A percentile compares a stretch with the other conserved stretches of the same genome.
These are phyloP conservation scores for Coniosporium tulheliwenetii DNA, from an alignment of 2,329 filamentous ascomycete species.

Conservation along the genomic window DNA sequence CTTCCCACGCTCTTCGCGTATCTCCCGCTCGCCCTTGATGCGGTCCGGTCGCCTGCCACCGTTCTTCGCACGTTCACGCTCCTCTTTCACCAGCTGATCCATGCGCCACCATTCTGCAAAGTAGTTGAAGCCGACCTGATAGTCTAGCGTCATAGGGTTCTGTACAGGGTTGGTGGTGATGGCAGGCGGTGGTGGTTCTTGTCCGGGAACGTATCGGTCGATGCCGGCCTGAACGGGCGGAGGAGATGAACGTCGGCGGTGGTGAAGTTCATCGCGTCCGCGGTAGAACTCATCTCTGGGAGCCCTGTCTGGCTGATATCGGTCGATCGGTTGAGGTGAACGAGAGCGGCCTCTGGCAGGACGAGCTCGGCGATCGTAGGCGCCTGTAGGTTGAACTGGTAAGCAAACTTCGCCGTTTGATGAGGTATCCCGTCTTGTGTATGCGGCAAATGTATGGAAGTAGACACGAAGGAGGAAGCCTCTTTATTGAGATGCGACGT, in stretches of 20 bases:
- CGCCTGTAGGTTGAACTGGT: slow-evolving; percentile 2
- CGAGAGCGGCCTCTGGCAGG: slow-evolving; percentile 42
- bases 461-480: slow-evolving; percentile 29
- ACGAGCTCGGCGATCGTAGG: slow-evolving; percentile 16
- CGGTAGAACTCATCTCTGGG: slow-evolving; percentile 52
- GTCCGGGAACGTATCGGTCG: slow-evolving; percentile 71
- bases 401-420: not conserved
- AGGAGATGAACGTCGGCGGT: slow-evolving; percentile 43
- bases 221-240: slow-evolving; percentile 52
- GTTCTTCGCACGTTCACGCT: slow-evolving; percentile 55
- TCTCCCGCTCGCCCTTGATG: slow-evolving; percentile 47
- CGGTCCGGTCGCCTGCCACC: slow-evolving; percentile 52
- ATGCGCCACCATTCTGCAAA: slow-evolving; percentile 78
- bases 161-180: slow-evolving; percentile 49
- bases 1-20: slow-evolving; percentile 59
- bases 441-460: not conserved
- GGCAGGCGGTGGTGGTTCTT: slow-evolving; percentile 38
- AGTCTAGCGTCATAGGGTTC: slow-evolving; percentile 58
- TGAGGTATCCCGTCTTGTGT: not conserved
- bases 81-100: slow-evolving; percentile 70
- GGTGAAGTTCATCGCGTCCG: slow-evolving; percentile 41
- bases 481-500: slow-evolving; percentile 8
- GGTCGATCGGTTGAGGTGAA: slow-evolving; percentile 55
- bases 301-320: slow-evolving; percentile 57
- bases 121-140: slow-evolving; percentile 73